Conservation (phyloP, 306 rosid species). For the Sechiopsis laciniata region DNA sequence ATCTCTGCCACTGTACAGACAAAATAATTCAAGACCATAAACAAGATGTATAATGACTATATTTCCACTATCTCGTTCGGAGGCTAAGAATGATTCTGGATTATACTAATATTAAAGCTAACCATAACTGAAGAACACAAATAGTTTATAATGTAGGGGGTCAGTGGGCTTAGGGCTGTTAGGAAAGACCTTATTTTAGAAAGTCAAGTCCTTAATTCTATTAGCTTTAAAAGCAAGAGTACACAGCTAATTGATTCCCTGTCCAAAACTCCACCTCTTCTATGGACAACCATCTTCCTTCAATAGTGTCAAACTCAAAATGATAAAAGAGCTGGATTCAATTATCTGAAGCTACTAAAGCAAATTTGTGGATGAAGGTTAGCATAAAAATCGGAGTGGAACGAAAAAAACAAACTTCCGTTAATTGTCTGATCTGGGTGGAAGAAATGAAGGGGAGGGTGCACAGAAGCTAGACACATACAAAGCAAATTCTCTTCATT, state of each 20-base stretch:
- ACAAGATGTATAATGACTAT: slow-evolving; percentile 6
- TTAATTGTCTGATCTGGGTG: not conserved
- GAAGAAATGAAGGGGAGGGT: not conserved
- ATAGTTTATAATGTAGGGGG: not conserved
- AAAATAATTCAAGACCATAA: slow-evolving; percentile 7
- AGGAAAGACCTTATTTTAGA: not conserved
- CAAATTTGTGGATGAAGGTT: not conserved
- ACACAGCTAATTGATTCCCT: not conserved
- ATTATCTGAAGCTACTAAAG: not conserved
- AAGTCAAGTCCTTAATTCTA: not conserved
- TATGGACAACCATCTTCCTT: too few species aligned
- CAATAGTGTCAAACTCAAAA: not conserved
- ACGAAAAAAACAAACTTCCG: not conserved
- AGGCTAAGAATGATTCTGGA: slow-evolving; percentile 1
- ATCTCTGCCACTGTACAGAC: slow-evolving; percentile 58
- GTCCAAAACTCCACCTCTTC: not conserved
- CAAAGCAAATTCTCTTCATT: not conserved
- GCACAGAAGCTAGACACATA: not conserved
- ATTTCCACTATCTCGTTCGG: not conserved
- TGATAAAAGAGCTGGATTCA: not conserved
- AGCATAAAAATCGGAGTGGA: not conserved
- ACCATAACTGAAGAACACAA: not conserved
- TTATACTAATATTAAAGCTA: slow-evolving; percentile 4
- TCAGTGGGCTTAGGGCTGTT: not conserved
- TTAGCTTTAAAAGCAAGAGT: not conserved